Evolutionary conservation across 768 basidiomycete species (phyloP), one percentile per base, ranked within the genome.

Genomic region (Tylopilus plumbeoviolaceoides): DNA sequence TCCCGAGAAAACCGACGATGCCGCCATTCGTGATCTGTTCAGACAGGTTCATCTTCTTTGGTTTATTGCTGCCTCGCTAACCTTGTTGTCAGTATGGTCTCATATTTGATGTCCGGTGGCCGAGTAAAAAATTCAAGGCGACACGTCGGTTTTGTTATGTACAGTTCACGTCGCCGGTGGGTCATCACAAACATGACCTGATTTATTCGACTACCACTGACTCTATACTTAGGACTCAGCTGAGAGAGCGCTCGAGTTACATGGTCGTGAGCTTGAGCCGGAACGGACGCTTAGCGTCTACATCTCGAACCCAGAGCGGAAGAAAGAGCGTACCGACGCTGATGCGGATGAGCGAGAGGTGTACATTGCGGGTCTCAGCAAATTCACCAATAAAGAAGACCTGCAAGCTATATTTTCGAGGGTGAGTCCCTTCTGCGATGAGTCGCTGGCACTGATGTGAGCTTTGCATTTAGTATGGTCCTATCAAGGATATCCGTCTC

Each of bases 31-130:
- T 23, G 73, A 82, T 41, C 67, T 97, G 12, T 97, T 99, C 65
- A 80, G 78, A 48, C 78, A 84, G 75, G 95, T 95, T 54, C 44
- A 78, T 60, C 33, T 38, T 7, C 12, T 3, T 8, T 44, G 27
- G 2, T 30, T 39, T 23, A 18, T 31, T 11, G 1, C 41, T 46
- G 9, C 33, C 28, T 41, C 38, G 1, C 47, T 50, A 33, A 57
- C 31, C 23, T 53, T 43, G 61, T 49, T 23, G 11, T 1, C 51
- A 97, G 93, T 94, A 89, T 70, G 97, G 97, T 10, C 80, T 78
- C 5, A 80, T 99, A 49, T 90, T 98, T 55, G 95, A 98, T 58
- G 89, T 93, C 17, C 88, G 97, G 30, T 98, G 95, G 95, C 97
- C 97, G 6, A 95, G 92, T 71, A 95, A 95, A 65, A 97, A 97